Conservation (phyloP, 331 rosid species). For the Prunus yedoensis region DNA sequence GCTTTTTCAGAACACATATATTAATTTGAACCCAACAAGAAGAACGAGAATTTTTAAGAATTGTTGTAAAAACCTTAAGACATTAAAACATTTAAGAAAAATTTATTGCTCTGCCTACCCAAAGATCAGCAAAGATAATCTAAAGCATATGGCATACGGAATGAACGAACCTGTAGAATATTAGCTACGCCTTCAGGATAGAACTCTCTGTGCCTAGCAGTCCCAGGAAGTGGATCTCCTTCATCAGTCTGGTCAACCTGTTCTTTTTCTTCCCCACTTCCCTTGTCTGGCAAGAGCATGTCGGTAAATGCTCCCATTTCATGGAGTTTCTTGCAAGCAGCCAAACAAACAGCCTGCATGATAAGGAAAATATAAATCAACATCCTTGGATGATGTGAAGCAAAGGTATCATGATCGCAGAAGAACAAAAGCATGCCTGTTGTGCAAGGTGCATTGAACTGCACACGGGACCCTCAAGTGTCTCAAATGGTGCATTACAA, state of each 20-base stretch:
- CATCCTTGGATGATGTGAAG: conserved; percentile 24
- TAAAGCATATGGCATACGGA: conserved; percentile 20
- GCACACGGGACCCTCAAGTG: conserved; percentile 92
- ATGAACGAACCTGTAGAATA: conserved; percentile 71
- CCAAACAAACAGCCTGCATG: conserved; percentile 91
- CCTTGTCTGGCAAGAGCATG: conserved; percentile 99
- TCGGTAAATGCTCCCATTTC: conserved; percentile 99
- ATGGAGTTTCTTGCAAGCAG: conserved; percentile 97
- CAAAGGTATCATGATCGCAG: conserved; percentile 16
- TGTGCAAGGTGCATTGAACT: conserved; percentile 97
- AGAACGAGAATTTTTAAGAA: not conserved
- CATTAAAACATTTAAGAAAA: not conserved
- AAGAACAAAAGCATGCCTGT: conserved; percentile 56
- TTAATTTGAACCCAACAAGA: not conserved
- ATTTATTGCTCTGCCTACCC: not conserved
- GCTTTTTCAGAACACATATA: no score
- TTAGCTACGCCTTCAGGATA: conserved; percentile 99
- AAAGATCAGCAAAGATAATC: not conserved
- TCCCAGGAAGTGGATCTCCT: conserved; percentile 97
- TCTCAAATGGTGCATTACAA: conserved; percentile 97
- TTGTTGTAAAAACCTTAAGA: not conserved
- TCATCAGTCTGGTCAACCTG: conserved; percentile 80
- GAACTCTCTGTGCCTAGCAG: conserved; percentile 98
- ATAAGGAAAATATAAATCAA: conserved; percentile 26
- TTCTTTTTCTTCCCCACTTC: conserved; percentile 96